Evolutionary conservation across 768 basidiomycete species (phyloP), one percentile per base, ranked within the genome.

Genomic region (Lactifluus echinatus): DNA sequence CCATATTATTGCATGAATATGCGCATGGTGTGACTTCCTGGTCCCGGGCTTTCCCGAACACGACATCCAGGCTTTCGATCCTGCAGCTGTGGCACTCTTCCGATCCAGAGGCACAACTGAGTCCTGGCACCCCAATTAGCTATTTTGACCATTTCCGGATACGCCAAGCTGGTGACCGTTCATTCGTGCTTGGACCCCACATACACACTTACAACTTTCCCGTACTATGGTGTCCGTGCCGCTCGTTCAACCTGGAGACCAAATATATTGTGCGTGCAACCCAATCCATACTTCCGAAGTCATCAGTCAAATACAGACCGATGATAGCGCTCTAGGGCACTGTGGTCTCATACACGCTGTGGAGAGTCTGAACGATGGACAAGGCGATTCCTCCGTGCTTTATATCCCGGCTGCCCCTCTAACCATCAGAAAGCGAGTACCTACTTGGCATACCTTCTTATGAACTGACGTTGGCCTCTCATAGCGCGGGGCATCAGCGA

Each of bases 131-230:
- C 2, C 85, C 87, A 0, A 69, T 90, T 17, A 80, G 82, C 1
- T 91, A 91, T 68, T 86, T 81, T 57, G 89, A 92, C 69, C 77
- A 88, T 6, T 71, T 90, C 11, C 77, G 87, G 2, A 86, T 89
- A 46, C 78, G 89, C 5, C 76, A 75, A 28, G 85, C 87, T 0
- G 89, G 88, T 0, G 87, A 88, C 59, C 69, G 74, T 14, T 75
- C 76, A 47, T 89, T 89, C 65, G 76, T 80, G 0, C 71, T 89
- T 2, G 85, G 82, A 0, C 82, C 85, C 11, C 83, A 85, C 42
- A 26, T 53, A 24, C 64, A 72, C 79, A 90, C 67, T 72, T 90
- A 53, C 72, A 74, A 56, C 74, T 89, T 1, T 75, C 77, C 0
- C 70, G 78, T 46, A 82, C 81, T 1, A 88, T 90, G 85, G 79